These are phyloP conservation scores for Aspergillus vadensis DNA, from an alignment of 2,329 filamentous ascomycete species.

Conservation along the genomic window DNA sequence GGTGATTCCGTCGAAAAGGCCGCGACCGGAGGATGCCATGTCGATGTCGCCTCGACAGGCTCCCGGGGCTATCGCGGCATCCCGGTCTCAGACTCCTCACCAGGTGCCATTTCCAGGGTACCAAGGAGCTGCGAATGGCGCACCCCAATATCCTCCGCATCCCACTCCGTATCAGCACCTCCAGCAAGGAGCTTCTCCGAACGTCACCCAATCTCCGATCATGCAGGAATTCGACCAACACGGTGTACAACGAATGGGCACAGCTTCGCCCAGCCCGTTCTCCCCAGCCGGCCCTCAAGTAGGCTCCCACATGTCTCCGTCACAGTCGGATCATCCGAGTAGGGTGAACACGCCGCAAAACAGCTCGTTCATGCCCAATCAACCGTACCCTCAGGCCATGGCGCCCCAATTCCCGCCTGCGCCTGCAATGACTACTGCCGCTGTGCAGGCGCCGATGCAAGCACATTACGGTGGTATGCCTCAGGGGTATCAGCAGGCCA, in stretches of 20 bases:
- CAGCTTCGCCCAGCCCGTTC: conserved; percentile 89
- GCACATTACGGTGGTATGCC: conserved; percentile 55
- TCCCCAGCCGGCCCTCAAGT: conserved; percentile 75
- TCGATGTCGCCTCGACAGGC: conserved; percentile 78
- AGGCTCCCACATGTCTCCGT: conserved; percentile 70
- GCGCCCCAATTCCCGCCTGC: conserved; percentile 46
- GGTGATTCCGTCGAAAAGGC: conserved; percentile 86
- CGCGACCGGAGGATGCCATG: conserved; percentile 81
- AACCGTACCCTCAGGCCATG: conserved; percentile 43
- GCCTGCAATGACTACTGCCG: conserved; percentile 42
- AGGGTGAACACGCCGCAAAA: conserved; percentile 70
- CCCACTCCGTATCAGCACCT: conserved; percentile 78
- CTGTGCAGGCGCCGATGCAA: conserved; percentile 46
- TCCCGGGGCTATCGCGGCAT: conserved; percentile 72
- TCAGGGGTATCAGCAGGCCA: conserved; percentile 57
- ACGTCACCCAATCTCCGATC: conserved; percentile 89
- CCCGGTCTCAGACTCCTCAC: conserved; percentile 89
- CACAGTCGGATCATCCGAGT: conserved; percentile 71
- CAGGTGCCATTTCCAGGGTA: conserved; percentile 73
- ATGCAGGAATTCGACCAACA: conserved; percentile 72
- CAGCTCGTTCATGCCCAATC: conserved; percentile 64
- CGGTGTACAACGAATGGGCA: conserved; percentile 78
- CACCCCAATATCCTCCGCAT: conserved; percentile 61
- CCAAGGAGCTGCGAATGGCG: conserved; percentile 64
- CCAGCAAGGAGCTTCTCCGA: conserved; percentile 75